These are phyloP conservation scores for Lyophyllum atratum DNA, from an alignment of 768 basidiomycete species.

Conservation along the genomic window DNA sequence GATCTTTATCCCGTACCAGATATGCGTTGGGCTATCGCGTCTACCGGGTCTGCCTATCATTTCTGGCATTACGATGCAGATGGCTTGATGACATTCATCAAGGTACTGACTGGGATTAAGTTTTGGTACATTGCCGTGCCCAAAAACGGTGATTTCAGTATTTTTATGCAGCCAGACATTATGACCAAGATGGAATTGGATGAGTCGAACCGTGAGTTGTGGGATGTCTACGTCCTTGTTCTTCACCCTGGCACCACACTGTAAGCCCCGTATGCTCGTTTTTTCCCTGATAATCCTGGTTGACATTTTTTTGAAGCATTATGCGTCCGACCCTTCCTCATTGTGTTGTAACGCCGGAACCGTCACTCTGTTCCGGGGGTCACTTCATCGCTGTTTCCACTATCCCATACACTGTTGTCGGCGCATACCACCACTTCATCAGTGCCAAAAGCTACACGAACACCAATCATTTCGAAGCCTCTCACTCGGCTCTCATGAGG, in stretches of 20 bases:
- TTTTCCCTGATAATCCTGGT: not conserved
- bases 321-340: not conserved
- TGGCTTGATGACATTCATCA: not conserved
- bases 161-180: not conserved
- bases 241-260: not conserved
- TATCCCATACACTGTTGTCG: not conserved
- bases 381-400: not conserved
- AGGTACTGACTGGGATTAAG: not conserved
- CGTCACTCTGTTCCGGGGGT: not conserved
- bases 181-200: not conserved
- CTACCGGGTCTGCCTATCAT: not conserved
- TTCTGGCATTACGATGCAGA: constrained; percentile 7
- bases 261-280: not conserved
- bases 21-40: not conserved
- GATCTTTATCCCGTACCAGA: not conserved
- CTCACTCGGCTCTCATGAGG: not conserved
- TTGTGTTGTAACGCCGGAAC: not conserved
- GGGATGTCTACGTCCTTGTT: not conserved
- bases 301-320: not conserved
- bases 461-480: not conserved
- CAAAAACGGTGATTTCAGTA: not conserved
- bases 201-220: not conserved
- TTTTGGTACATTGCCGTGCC: not conserved
- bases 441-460: not conserved
- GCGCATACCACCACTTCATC: not conserved